Base-by-base conservation (phyloP, 2,329 filamentous ascomycete species). In the Fusarium sp. region DNA sequence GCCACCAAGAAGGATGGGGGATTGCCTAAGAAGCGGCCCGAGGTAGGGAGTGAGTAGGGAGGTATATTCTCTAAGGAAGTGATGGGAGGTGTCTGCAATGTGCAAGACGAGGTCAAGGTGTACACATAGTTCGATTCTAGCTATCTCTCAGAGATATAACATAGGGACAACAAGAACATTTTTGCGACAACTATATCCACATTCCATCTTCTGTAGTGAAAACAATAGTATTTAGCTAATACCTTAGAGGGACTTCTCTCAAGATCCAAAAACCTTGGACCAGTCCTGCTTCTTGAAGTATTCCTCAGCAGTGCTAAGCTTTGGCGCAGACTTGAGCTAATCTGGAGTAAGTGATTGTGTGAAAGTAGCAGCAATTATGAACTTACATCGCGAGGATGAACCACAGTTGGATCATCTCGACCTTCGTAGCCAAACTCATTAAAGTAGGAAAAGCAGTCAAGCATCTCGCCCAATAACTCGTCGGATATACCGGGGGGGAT, bases 211-310 rank as follows among this genome's bases (percentile, higher is more conserved):
- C 39, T 35, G 15, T 24, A 26, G 24, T 15, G 18, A 35, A 6
- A 6, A 7, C 2, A 22, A 16, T 15, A 24, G 16, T 16, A 35
- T 20, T 16, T 31, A 7, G 31, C 8, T 12, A 28, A 15, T 10
- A 4, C 18, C 18, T 15, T 18, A 15, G 22, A 16, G 11, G 13
- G 12, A 13, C 14, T 4, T 8, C n/a, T 42, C 18, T 50, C 7
- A 73, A 13, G 31, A 65, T 7, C 48, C 58, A 30, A 74, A 53
- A 11, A 69, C 47, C 33, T 51, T 60, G 6, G 42, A 15, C 68
- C 71, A 74, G 10, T 73, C 44, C 30, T 73, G 71, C 28, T 69
- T 73, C 63, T 47, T 65, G 16, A 73, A 56, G 39, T 69, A 72
- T 10, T 65, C 64, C 26, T 59, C 59, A 1, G 33, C 56, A 20